These are phyloP conservation scores for Fragaria iinumae DNA, from an alignment of 306 rosid species.

Conservation along the genomic window DNA sequence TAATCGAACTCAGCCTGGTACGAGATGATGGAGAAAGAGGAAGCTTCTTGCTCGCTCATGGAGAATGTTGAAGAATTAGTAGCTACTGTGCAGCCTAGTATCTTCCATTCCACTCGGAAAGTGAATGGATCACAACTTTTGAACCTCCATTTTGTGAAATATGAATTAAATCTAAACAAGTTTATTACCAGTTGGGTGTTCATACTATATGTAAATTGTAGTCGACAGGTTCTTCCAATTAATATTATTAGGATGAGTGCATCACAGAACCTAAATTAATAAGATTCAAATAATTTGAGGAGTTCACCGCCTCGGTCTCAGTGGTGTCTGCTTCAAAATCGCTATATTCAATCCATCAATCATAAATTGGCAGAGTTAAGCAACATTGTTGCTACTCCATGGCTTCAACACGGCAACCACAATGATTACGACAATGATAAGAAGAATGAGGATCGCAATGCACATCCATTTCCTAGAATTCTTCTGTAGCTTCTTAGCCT, in stretches of 20 bases:
- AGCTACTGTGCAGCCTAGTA: not conserved
- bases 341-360: not conserved
- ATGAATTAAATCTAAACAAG: not conserved
- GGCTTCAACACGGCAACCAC: constrained; percentile 71
- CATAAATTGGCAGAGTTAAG: constrained; percentile 28
- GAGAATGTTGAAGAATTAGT: not conserved
- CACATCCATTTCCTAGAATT: constrained; percentile 93
- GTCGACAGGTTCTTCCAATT: not conserved
- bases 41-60: not conserved
- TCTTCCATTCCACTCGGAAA: not conserved
- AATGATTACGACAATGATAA: constrained; percentile 51
- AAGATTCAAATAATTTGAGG: not conserved
- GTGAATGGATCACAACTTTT: not conserved
- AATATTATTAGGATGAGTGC: constrained; percentile 8
- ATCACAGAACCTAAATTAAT: not conserved
- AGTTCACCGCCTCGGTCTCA: not conserved
- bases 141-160: not conserved
- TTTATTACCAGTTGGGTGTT: not conserved
- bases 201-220: not conserved
- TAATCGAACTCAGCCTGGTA: too few relatives aligned
- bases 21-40: not conserved
- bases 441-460: constrained; percentile 80
- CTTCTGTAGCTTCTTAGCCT: constrained; percentile 78
- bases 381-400: constrained; percentile 55
- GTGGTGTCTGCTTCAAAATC: not conserved